phyloP scores from a whole-genome alignment of 1,139 yeast genomes.

The Scheffersomyces titani region DNA sequence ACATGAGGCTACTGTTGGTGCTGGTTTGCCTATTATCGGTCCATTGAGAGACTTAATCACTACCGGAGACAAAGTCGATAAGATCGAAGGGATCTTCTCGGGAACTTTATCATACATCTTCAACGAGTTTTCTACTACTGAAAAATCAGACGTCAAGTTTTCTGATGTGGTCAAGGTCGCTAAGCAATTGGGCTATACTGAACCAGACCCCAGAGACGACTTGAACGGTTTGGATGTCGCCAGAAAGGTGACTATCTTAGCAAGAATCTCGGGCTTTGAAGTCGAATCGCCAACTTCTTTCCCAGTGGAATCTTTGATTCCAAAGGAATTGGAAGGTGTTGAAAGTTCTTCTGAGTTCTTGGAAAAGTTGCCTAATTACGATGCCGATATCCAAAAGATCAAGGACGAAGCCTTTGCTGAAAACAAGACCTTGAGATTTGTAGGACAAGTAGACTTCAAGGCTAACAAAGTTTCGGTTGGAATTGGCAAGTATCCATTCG shows the following conservation, averaged over 20 bases:
- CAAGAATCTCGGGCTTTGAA: conserved; percentile 84
- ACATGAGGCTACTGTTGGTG: conserved; percentile 99
- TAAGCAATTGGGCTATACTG: conserved; percentile 91
- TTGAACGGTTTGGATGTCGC: conserved; percentile 98
- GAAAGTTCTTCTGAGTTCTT: conserved; percentile 75
- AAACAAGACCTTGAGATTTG: conserved; percentile 86
- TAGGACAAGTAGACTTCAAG: conserved; percentile 83
- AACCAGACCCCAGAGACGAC: conserved; percentile 99
- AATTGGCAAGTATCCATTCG: conserved; percentile 76
- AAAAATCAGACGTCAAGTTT: conserved; percentile 62
- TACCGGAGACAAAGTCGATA: conserved; percentile 90
- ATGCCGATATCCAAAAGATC: conserved; percentile 71
- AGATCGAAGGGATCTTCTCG: conserved; percentile 93
- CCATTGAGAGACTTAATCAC: conserved; percentile 83
- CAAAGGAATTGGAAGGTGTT: conserved; percentile 77
- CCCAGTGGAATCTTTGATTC: conserved; percentile 92
- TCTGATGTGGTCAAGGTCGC: conserved; percentile 90
- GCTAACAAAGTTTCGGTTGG: conserved; percentile 76
- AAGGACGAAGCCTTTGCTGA: conserved; percentile 82
- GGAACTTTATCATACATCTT: conserved; percentile 97
- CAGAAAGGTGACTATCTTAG: conserved; percentile 92
- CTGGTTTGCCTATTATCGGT: conserved; percentile 91
- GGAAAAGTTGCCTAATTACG: conserved; percentile 78
- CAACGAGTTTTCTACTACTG: conserved; percentile 82
- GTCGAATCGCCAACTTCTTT: conserved; percentile 93